Base-by-base conservation (phyloP, 129 eudicot genomes). In the Flaveria ramosissima region DNA sequence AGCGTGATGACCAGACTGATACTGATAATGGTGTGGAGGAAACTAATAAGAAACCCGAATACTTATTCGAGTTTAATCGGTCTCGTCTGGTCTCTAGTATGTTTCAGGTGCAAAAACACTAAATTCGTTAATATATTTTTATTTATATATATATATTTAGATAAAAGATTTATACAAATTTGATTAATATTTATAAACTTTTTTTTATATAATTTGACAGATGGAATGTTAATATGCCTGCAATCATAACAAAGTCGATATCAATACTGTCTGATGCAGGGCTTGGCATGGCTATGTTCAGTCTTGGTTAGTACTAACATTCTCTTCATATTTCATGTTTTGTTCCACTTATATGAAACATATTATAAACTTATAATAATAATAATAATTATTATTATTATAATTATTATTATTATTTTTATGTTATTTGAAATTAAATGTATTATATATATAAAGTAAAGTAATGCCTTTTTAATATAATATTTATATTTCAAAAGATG, bases 1-100 rank as follows among this genome's bases (percentile, higher is more conserved):
- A 90, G 98, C 75, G 98, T 93, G 0, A 93, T 90, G 96, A 93
- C 98, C 36, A 88, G 96, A 86, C 95, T 93, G n/a, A 93, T 93
- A 21, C 50, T 93, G 75, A 90, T 90, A 51, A 90, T 93, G 98
- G 98, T 93, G 43, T 88, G 98, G 98, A 86, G 97, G 77, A 93
- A 93, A 79, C 79, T 93, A 57, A 90, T 93, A 6, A 86, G 97
- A 30, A 93, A 93, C 80, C 98, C 98, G 46, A 93, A 93, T 81
- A 90, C 93, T 32, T 93, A 93, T 77, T 93, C 97, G 13, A 93
- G 98, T 78, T 84, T 93, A 42, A 85, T 93, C 71, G 98, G 97
- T 9, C 89, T 93, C 15, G 72, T 66, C 4, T 93, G 98, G 98
- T 93, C 98, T 23, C 86, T 93, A 26, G 91, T 93, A 70, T 87